Conservation (phyloP, 208 protist genomes). For the Leishmania martiniquensis region DNA sequence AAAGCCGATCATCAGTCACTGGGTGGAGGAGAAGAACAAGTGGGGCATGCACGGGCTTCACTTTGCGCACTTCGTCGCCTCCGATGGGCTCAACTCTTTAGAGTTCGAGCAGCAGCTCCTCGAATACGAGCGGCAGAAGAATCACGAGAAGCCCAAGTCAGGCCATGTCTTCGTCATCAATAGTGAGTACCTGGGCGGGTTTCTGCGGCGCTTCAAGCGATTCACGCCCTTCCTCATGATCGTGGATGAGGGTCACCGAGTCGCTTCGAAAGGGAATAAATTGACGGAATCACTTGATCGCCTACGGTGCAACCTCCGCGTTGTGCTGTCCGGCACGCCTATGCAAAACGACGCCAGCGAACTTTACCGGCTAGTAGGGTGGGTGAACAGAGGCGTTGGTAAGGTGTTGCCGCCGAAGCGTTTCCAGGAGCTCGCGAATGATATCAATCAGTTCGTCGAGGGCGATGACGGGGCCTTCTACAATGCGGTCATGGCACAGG, state of each 20-base stretch:
- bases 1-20: slow-evolving; percentile 83
- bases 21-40: slow-evolving; percentile 70
- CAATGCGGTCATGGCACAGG: slow-evolving; percentile 62
- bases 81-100: slow-evolving; percentile 38
- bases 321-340: slow-evolving; percentile 91
- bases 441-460: slow-evolving; percentile 76
- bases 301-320: slow-evolving; percentile 51
- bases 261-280: slow-evolving; percentile 71
- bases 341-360: slow-evolving; percentile 89
- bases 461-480: slow-evolving; percentile 64
- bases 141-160: slow-evolving; percentile 17
- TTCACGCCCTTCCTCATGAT: slow-evolving; percentile 82
- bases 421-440: slow-evolving; percentile 58
- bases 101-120: slow-evolving; percentile 54
- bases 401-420: slow-evolving; percentile 50
- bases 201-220: slow-evolving; percentile 45
- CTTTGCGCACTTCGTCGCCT: slow-evolving; percentile 67
- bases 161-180: slow-evolving; percentile 86
- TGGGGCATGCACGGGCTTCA: slow-evolving; percentile 72
- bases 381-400: slow-evolving; percentile 60
- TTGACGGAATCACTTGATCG: slow-evolving; percentile 59
- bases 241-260: slow-evolving; percentile 85
- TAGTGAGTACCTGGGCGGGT: slow-evolving; percentile 58
- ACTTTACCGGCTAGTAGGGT: slow-evolving; percentile 85
- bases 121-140: slow-evolving; percentile 57